These are phyloP conservation scores for Amanita inopinata DNA, from an alignment of 768 basidiomycete genomes.

Conservation along the genomic window DNA sequence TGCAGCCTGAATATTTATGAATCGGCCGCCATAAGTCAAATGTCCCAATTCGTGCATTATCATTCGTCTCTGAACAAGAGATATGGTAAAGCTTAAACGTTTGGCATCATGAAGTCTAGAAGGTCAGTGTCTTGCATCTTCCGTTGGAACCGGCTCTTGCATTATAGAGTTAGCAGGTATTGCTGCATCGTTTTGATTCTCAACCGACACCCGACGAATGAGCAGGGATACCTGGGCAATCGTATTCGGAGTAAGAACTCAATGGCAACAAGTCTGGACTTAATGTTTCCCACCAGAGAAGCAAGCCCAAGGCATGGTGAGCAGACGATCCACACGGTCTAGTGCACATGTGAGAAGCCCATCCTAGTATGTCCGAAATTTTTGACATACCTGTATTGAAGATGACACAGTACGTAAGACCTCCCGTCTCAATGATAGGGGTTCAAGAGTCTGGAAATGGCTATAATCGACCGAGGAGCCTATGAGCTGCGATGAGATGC, in stretches of 20 bases:
- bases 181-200: constrained; percentile 13
- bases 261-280: neutral
- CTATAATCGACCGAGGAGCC: constrained; percentile 47
- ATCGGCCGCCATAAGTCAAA: no score
- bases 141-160: neutral
- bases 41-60: no score
- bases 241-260: constrained; percentile 9
- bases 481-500: constrained; percentile 29
- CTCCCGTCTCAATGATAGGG: constrained; percentile 32
- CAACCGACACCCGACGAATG: constrained; percentile 27
- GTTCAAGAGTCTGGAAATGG: constrained; percentile 35
- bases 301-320: constrained; percentile 59
- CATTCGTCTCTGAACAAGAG: no score
- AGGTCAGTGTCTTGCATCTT: no score
- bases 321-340: constrained; percentile 72
- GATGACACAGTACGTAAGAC: constrained; percentile 46
- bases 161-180: neutral
- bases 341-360: constrained; percentile 3
- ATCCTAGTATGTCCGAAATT: constrained; percentile 1
- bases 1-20: no score
- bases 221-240: constrained; percentile 32
- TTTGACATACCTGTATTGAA: constrained; percentile 47
- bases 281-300: constrained; percentile 35
- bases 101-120: no score
- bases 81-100: no score